phyloP scores from a whole-genome alignment of 108 stramenopile species.

The Parietichytrium sp. region DNA sequence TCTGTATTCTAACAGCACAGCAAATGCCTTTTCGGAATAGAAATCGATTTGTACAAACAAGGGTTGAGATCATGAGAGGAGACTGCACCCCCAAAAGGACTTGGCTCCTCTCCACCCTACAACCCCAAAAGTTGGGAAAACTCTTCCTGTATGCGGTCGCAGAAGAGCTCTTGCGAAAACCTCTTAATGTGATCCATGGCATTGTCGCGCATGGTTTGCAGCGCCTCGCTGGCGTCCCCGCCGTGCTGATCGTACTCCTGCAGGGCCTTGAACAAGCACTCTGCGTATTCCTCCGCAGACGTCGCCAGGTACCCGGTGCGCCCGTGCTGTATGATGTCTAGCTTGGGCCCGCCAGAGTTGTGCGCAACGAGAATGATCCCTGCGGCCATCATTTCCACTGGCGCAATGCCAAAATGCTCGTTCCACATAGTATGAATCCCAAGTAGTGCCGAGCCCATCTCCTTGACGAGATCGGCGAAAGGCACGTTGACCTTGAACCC shows the following conservation, averaged over 20 bases:
- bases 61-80: no score
- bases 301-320: conserved; percentile 49
- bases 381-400: conserved; percentile 98
- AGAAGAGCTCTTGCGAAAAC: conserved; percentile 16
- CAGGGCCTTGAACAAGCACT: conserved; percentile 43
- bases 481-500: conserved; percentile 84
- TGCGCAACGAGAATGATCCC: conserved; percentile 91
- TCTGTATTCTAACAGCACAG: no score
- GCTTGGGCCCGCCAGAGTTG: conserved; percentile 88
- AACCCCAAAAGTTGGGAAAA: no score
- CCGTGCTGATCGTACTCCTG: not conserved
- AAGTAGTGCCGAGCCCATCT: conserved; percentile 70
- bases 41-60: no score
- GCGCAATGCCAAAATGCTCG: conserved; percentile 99
- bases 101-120: no score
- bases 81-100: no score
- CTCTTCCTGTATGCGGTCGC: no score
- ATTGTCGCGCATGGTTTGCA: not conserved
- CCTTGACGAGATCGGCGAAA: conserved; percentile 66
- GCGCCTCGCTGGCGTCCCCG: not conserved
- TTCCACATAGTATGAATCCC: conserved; percentile 99
- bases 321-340: conserved; percentile 57
- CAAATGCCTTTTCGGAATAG: no score
- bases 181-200: not conserved
- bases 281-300: conserved; percentile 50